Base-by-base conservation (phyloP, 345 rosid species). In the Salix viminalis region DNA sequence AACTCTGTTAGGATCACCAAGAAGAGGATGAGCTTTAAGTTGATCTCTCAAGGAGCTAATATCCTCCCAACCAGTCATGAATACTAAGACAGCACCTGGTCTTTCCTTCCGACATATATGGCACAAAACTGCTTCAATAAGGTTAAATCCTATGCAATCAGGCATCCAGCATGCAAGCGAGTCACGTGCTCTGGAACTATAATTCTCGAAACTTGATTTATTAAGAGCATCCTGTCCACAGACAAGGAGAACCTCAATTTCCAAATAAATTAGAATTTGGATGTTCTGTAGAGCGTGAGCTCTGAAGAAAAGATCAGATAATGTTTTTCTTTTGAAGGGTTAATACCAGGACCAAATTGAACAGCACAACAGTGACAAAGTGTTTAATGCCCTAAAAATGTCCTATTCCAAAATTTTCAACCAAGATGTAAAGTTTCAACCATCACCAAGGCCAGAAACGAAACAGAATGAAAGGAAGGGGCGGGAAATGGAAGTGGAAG, bases 51-150 rank as follows among this genome's bases (percentile, higher is more conserved):
- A 82, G 75, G 90, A 89, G 83, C 91, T 96, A 80, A 93, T 96
- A 84, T 96, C 99, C 78, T 93, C 99, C 99, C 99, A 96, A 36
- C 99, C 99, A 81, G 99, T 96, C 93, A 96, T 89, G 87, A 96
- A 96, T 48, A 96, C 97, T 76, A 96, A 87, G 52, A 91, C 97
- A 83, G 97, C 97, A 42, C 99, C 98, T 32, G 92, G 86, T 48
- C 97, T 86, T 84, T 96, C 97, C 88, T 93, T 96, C 71, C 98
- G 92, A 76, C 98, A 91, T 82, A 94, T 92, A 84, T 96, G 98
- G 83, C 98, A 96, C 30, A 93, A 88, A 67, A 92, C 97, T 69
- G 97, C 94, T 83, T 96, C 99, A 73, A 96, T 90, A 81, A 96
- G 94, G 84, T 94, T 94, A 82, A 96, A 96, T 72, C 99, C 99